Evolutionary conservation across 306 rosid species (phyloP), one percentile per base, ranked within the genome.

Genomic region (Prunus mongolica): DNA sequence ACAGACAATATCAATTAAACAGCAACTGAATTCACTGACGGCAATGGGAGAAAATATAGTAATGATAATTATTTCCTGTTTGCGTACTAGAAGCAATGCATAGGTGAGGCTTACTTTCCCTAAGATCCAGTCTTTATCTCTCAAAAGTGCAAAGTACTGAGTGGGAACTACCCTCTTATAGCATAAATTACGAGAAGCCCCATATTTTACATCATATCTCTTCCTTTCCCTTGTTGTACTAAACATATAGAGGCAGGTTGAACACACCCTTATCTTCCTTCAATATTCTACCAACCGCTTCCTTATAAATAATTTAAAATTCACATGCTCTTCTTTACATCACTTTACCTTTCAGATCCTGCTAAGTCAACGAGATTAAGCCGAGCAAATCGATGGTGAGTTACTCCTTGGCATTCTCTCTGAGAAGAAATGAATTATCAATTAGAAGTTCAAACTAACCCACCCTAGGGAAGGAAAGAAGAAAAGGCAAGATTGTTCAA

Each of bases 341-440:
- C 49, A 73, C 65, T 74, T 76, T 87, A 95, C 99, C 99, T 95
- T 87, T 95, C 99, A 14, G 99, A 95, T 83, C 99, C 99, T 46
- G 99, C 99, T 87, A 95, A 92, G 88, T 95, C 99, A 83, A 95
- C 97, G 24, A 95, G 97, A 84, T 92, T 95, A 54, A 95, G 98
- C 60, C 96, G 91, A 78, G 99, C 93, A 88, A 92, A 95, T 55
- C 98, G 91, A 71, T 87, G 95, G 85, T 88, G 99, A 79, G 87
- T 89, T 72, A 92, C 92, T 71, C 98, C 99, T 92, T 91, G 99
- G 82, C 89, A 92, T 70, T 95, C 99, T 97, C 99, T 91, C 99
- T 95, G 78, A 77, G 65, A 82, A 82, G n/a, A 77, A 76, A 62
- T 51, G 76, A 80, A 38, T 38, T 38, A 6, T 69, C 64, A 54